Evolutionary conservation across 805 yeast genomes (phyloP).

Genomic region (Suhomyces emberorum): DNA sequence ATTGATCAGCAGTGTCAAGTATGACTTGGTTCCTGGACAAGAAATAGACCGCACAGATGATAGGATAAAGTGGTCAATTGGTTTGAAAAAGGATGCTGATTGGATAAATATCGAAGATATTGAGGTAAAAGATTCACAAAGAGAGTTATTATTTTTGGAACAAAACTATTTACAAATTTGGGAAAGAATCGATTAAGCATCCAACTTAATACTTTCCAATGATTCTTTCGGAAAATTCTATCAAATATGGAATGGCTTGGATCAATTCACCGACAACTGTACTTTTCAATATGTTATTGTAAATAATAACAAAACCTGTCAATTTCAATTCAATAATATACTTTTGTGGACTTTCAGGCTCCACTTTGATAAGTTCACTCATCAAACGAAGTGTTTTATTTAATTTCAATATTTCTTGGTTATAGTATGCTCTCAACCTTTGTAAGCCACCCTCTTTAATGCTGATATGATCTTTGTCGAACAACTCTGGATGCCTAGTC

Average conservation of each 20-base stretch:
- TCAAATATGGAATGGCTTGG: too few relatives aligned
- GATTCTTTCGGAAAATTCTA: too few relatives aligned
- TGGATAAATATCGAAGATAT: conserved; percentile 65
- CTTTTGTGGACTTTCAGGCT: conserved; percentile 1
- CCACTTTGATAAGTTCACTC: conserved; percentile 6
- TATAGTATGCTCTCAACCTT: conserved; percentile 6
- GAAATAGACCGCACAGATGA: conserved; percentile 17
- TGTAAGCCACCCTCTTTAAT: neutral
- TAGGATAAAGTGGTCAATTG: conserved; percentile 49
- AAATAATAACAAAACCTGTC: conserved; percentile 13
- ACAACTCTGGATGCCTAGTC: conserved; percentile 24
- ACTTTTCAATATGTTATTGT: conserved; percentile 14
- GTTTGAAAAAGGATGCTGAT: conserved; percentile 24
- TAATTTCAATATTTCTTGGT: conserved; percentile 10
- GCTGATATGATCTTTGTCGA: conserved; percentile 7
- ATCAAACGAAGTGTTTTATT: conserved; percentile 11
- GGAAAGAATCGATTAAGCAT: conserved; percentile 32
- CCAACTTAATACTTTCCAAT: neutral
- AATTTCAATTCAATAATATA: conserved; percentile 13
- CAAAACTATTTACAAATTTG: conserved; percentile 70
- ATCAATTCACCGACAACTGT: conserved; percentile 22
- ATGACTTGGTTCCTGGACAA: conserved; percentile 12
- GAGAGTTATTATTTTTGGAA: conserved; percentile 57
- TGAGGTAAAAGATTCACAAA: conserved; percentile 43
- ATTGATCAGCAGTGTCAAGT: conserved; percentile 19